Percentiles rank a stretch among this genome's conserved stretches.
Conservation (phyloP, 441 rosid species). For the Francoa sonchifolia region DNA sequence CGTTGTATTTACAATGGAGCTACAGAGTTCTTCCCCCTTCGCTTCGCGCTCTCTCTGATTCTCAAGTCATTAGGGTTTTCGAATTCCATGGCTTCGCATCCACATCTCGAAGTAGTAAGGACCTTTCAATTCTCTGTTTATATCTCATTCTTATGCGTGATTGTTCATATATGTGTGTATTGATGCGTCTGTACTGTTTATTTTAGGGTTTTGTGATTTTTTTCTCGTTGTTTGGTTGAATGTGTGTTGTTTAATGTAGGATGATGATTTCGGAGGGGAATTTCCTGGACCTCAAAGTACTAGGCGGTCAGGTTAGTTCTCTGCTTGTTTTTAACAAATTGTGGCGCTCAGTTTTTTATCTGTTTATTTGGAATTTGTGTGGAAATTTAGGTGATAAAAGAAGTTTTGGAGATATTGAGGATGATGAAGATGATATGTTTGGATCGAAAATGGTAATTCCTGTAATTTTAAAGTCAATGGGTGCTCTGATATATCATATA, state of each 20-base stretch:
- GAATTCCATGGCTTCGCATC: slow-evolving; percentile 39
- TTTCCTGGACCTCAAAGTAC: slow-evolving; percentile 34
- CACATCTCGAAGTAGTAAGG: slow-evolving; percentile 54
- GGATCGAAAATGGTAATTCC: slow-evolving; percentile 60
- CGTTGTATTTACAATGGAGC: too few species aligned
- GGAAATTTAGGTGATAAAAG: slow-evolving; percentile 48
- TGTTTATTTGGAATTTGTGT: background rate
- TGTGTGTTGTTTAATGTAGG: slow-evolving; percentile 19
- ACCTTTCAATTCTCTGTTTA: background rate
- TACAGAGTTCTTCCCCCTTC: too few species aligned
- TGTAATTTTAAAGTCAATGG: background rate
- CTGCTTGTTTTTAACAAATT: background rate
- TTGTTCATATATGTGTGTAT: too few species aligned
- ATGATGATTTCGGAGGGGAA: slow-evolving; percentile 88
- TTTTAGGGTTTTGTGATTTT: background rate
- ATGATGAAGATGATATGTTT: slow-evolving; percentile 84
- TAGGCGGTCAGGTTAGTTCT: slow-evolving; percentile 43
- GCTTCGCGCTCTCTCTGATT: too few species aligned
- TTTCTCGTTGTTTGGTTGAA: slow-evolving; percentile 1
- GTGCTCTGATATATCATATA: background rate
- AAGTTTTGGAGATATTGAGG: slow-evolving; percentile 77
- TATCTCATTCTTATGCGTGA: background rate
- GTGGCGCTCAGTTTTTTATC: background rate
- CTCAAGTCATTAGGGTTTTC: slow-evolving; percentile 37
- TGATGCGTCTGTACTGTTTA: background rate